Base-by-base conservation (phyloP, 768 basidiomycete species). In the Amanita molliuscula region DNA sequence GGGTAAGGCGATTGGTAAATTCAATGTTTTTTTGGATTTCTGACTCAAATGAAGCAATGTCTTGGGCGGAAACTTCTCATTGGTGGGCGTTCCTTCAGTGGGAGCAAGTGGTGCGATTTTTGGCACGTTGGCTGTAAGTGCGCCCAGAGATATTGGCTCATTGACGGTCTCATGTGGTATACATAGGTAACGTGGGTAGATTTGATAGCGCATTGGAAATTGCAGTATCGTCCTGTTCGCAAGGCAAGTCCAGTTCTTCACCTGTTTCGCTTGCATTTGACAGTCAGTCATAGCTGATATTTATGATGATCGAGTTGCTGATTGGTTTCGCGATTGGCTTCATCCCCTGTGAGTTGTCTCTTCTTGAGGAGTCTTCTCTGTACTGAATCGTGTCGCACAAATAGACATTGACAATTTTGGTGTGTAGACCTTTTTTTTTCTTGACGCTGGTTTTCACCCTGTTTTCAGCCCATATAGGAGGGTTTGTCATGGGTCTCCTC, bases 81-180 rank as follows among this genome's bases (percentile, higher is more conserved):
- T 95, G 10, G 85, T 93, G 3, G 94, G 92, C 6, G 67, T 84
- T 16, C 93, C 95, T 0, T 91, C 88, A 10, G 76, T 92, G 9
- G 95, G 95, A 38, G 96, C 95, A 2, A 88, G 84, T 56, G 95
- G 95, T 5, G 91, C 94, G 1, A 86, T 97, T 49, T 93, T 95
- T 51, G 91, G 89, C 13, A 88, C 86, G 2, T 68, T 91, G 36
- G 86, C 84, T 2, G 87, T 88, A 61, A 51, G 76, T 63, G 28
- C 18, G 25, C 7, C 23, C 16, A 45, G 9, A 3, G 23, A 21
- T 16, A 1, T 28, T 33, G 13, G 6, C 21, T 42, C 21, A 28
- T 13, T 48, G 31, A 36, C 28, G 23, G 37, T 26, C 16, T 28
- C 21, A 23, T 6, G 8, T 26, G 8, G 9, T 18, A n/a, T 20